Conservation (phyloP, 208 protist species). For the Acanthamoeba castellanii region DNA sequence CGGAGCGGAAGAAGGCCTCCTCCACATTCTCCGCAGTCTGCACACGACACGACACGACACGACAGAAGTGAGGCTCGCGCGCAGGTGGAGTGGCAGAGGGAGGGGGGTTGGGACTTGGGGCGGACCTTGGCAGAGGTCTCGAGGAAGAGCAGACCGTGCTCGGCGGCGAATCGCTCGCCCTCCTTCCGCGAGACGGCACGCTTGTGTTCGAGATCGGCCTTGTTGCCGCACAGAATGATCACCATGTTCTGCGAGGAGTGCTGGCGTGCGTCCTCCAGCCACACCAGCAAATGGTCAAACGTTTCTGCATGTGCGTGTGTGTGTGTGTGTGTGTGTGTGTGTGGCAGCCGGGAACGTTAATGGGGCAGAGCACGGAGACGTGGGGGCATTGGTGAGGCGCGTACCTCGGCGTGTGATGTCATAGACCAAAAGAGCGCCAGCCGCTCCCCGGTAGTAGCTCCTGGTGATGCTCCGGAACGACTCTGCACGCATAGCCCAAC, state of each 20-base stretch:
- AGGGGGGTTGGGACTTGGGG: conserved; percentile 73
- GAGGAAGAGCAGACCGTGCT: conserved; percentile 97
- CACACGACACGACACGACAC: background rate
- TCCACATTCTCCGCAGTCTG: conserved; percentile 95
- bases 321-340: background rate
- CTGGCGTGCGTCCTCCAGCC: conserved; percentile 97
- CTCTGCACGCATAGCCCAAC: conserved; percentile 90
- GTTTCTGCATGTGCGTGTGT: conserved; percentile 88
- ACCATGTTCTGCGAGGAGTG: conserved; percentile 97
- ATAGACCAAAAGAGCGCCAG: conserved; percentile 98
- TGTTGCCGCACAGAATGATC: conserved; percentile 99
- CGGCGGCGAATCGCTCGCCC: conserved; percentile 96
- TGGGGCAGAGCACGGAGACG: background rate
- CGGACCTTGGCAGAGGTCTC: conserved; percentile 98
- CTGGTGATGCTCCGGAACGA: conserved; percentile 99
- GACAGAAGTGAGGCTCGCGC: background rate
- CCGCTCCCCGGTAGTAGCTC: conserved; percentile 99
- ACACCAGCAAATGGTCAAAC: conserved; percentile 97
- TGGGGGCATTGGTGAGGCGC: background rate
- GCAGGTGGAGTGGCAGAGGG: background rate
- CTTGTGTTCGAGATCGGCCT: conserved; percentile 97
- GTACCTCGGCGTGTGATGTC: conserved; percentile 94
- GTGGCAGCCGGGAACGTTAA: background rate
- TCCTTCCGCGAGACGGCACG: conserved; percentile 96
- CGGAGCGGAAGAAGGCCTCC: conserved; percentile 96